Evolutionary conservation across 139 green algal genomes (phyloP).

Genomic region (Trebouxia sp.): DNA sequence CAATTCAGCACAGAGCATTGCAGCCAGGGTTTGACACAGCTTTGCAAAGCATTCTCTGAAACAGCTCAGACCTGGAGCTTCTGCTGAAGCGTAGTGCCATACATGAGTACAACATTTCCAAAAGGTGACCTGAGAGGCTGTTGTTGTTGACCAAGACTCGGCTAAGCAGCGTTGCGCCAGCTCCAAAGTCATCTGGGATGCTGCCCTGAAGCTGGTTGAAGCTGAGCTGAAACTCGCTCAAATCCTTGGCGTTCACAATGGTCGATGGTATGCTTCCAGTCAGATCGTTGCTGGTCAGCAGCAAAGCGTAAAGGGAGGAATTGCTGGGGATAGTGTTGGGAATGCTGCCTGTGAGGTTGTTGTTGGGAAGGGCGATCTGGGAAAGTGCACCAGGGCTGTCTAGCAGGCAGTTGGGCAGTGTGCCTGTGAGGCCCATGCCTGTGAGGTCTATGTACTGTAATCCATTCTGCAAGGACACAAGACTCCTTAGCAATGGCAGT

Average conservation of each 20-base stretch:
- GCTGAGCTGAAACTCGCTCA: neutral
- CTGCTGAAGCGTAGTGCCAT: too few species aligned
- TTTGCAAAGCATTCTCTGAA: neutral
- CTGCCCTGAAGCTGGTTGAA: neutral
- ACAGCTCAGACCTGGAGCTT: too few species aligned
- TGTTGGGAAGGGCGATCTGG: neutral
- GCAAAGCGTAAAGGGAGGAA: neutral
- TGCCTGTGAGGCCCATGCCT: neutral
- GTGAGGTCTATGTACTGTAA: neutral
- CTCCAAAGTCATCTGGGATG: constrained; percentile 15
- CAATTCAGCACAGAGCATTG: too few species aligned
- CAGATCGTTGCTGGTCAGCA: neutral
- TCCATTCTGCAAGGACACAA: too few species aligned
- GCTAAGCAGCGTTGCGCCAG: neutral
- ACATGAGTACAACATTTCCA: too few species aligned
- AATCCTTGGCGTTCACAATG: neutral
- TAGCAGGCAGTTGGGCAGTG: neutral
- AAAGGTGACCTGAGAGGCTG: neutral
- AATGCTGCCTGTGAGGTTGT: neutral
- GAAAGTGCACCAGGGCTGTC: neutral
- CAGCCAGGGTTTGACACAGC: too few species aligned
- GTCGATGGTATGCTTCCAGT: neutral
- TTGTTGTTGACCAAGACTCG: neutral
- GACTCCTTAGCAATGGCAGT: too few species aligned
- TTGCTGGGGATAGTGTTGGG: neutral